Conservation (phyloP, 495 filamentous ascomycete genomes). For the Trichoderma virens region DNA sequence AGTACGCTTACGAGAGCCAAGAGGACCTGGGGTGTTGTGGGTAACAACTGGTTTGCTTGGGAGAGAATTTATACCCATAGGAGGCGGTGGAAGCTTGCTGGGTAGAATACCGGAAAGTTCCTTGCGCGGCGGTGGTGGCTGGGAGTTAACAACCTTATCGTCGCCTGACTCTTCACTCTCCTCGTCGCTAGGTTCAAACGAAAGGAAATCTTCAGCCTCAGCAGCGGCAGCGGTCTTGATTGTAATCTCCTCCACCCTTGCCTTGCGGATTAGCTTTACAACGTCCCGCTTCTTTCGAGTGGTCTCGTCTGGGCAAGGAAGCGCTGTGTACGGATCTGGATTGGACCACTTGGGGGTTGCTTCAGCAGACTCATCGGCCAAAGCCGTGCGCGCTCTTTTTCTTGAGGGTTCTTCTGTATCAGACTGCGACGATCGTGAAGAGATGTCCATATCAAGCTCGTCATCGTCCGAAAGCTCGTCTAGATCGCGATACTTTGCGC, state of each 20-base stretch:
- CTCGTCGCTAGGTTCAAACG: constrained; percentile 53
- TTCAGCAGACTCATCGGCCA: constrained; percentile 30
- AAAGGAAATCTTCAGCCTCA: constrained; percentile 69
- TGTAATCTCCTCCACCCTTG: constrained; percentile 48
- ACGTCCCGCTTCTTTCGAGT: constrained; percentile 69
- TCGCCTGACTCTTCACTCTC: background rate
- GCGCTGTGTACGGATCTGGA: constrained; percentile 79
- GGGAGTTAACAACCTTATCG: background rate
- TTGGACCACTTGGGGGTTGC: constrained; percentile 78
- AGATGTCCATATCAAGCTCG: constrained; percentile 55
- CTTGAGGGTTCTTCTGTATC: constrained; percentile 41
- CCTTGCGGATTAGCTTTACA: constrained; percentile 80
- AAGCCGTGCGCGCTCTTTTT: constrained; percentile 31
- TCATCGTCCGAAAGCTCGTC: constrained; percentile 66
- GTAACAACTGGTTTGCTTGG: background rate
- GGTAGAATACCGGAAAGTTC: background rate
- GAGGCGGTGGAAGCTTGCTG: constrained; percentile 13
- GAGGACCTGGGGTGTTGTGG: constrained; percentile 12
- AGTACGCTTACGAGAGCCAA: constrained; percentile 60
- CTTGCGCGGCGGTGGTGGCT: background rate
- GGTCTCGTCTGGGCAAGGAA: constrained; percentile 61
- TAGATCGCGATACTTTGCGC: constrained; percentile 37
- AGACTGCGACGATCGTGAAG: constrained; percentile 38
- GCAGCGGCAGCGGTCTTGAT: constrained; percentile 51
- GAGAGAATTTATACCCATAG: constrained; percentile 9